phyloP scores from a whole-genome alignment of 345 rosid genomes.

The Sisymbrium irio region DNA sequence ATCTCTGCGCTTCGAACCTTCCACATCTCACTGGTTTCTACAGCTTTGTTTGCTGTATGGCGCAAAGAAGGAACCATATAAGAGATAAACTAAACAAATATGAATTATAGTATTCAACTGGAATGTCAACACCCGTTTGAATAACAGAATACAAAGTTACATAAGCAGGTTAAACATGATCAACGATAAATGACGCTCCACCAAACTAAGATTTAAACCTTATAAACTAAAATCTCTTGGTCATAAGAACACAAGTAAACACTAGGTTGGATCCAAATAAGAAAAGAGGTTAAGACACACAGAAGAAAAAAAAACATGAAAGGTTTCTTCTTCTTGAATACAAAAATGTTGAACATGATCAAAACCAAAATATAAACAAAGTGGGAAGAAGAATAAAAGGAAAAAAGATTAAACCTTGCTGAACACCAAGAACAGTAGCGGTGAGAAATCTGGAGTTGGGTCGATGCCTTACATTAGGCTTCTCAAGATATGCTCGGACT shows the following conservation, averaged over 20 bases:
- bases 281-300: background rate
- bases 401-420: conserved; percentile 54
- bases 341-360: background rate
- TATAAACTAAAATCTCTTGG: background rate
- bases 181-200: background rate
- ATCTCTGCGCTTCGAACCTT: conserved; percentile 66
- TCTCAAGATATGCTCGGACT: conserved; percentile 65
- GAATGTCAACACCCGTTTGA: background rate
- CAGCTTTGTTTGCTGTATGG: conserved; percentile 68
- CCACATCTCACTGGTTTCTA: conserved; percentile 94
- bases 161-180: background rate
- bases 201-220: background rate
- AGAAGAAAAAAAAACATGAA: background rate
- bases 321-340: background rate
- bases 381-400: background rate
- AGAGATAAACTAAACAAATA: background rate
- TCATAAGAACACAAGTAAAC: background rate
- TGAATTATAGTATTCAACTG: background rate
- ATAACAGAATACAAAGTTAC: background rate
- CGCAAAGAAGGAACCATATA: background rate
- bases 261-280: background rate
- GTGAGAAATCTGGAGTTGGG: conserved; percentile 91
- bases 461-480: conserved; percentile 61
- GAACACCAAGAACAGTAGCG: conserved; percentile 92
- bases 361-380: background rate